Evolutionary conservation across 768 basidiomycete genomes (phyloP), one percentile per base, ranked within the genome.

Genomic region (Boletus subcaerulescens): DNA sequence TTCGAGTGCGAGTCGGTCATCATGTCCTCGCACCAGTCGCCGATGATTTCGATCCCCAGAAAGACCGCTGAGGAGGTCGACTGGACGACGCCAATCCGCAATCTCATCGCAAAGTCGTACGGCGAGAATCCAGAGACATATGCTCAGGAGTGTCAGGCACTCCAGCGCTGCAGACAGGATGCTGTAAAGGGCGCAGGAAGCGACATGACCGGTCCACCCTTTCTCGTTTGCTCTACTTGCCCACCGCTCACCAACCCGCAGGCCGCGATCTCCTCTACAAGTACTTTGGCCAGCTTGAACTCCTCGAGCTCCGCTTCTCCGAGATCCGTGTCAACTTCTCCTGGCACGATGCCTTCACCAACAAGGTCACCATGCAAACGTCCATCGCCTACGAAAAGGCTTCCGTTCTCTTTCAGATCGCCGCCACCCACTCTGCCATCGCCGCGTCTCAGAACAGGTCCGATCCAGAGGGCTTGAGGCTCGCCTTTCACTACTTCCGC

Each of bases 371-470:
- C 55, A 94, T 89, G 0, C 96, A 99, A 67, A 94, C 93, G 0
- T 96, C 94, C 24, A 89, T 99, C 57, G 96, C 97, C 4, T 99
- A 88, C 73, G 97, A 99, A 73, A 99, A 99, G 76, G 97, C 97
- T 0, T 96, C 91, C 36, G 85, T 98, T 56, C 87, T 99, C 65
- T 97, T 97, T 77, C 94, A 95, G 69, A 94, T 98, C 65, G 93
- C 94, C 2, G 81, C 86, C 3, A 96, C 94, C 0, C 93, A 98
- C 64, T 96, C 96, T 4, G 80, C 93, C 41, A 90, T 98, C 64
- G 94, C 94, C 12, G 71, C 89, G 0, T 80, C 89, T 1, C 91
- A 95, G 75, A 89, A 85, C 66, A 80, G 93, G 50, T 85, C 87
- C 1, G 89, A 93, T 51, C 91, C 93, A 1, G 93, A 98, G 70